Percentiles rank a stretch among this genome's conserved stretches.
phyloP scores from a whole-genome alignment of 805 yeast genomes.

The Alloascoidea africana region DNA sequence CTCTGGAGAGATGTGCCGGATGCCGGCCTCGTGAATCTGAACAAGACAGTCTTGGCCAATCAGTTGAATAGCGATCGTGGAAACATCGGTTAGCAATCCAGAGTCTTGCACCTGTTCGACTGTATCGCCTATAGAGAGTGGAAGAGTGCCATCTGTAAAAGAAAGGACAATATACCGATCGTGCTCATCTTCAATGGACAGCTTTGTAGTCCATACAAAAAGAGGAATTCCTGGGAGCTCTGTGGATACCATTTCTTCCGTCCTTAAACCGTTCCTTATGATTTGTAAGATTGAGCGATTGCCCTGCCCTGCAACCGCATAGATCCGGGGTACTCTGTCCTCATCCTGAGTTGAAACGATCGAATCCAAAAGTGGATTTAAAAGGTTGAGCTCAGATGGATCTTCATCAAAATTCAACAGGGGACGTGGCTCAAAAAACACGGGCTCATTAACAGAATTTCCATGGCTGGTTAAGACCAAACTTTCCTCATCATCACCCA shows the following conservation, averaged over 20 bases:
- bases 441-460: slow-evolving; percentile 17
- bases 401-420: slow-evolving; percentile 42
- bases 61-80: slow-evolving; percentile 56
- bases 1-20: slow-evolving; percentile 35
- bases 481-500: slow-evolving; percentile 42
- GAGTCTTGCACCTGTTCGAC: slow-evolving; percentile 64
- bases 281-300: slow-evolving; percentile 28
- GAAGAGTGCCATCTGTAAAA: slow-evolving; percentile 50
- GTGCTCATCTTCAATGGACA: slow-evolving; percentile 24
- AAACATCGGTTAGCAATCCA: slow-evolving; percentile 35
- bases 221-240: slow-evolving; percentile 57
- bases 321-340: slow-evolving; percentile 24
- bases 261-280: slow-evolving; percentile 41
- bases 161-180: slow-evolving; percentile 58
- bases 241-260: slow-evolving; percentile 52
- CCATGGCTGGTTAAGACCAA: slow-evolving; percentile 19
- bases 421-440: slow-evolving; percentile 12
- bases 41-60: slow-evolving; percentile 48
- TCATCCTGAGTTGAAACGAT: slow-evolving; percentile 18
- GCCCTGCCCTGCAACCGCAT: slow-evolving; percentile 26
- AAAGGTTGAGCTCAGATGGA: slow-evolving; percentile 21
- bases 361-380: slow-evolving; percentile 38
- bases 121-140: slow-evolving; percentile 63
- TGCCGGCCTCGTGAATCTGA: slow-evolving; percentile 61
- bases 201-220: slow-evolving; percentile 48